phyloP scores from a whole-genome alignment of 805 yeast genomes.

The Pichia californica region DNA sequence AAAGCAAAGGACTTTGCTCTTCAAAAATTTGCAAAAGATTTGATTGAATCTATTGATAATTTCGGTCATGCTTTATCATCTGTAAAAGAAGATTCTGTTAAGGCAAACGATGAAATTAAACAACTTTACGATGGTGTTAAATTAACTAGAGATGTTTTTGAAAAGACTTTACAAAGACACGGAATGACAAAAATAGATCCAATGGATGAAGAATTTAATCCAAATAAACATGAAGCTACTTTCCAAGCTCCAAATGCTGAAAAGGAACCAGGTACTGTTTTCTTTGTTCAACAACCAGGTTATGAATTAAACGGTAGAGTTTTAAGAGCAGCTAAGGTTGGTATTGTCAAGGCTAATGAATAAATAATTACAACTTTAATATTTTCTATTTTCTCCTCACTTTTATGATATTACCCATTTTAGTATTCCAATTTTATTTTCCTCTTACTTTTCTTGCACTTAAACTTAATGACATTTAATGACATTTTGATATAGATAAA shows the following conservation, averaged over 20 bases:
- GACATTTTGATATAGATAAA: not conserved
- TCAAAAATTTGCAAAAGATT: conserved; percentile 86
- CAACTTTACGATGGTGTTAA: conserved; percentile 82
- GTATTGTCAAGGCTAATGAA: conserved; percentile 61
- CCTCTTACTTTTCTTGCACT: not conserved
- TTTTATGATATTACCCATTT: not conserved
- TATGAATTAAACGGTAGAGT: conserved; percentile 82
- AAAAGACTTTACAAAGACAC: conserved; percentile 72
- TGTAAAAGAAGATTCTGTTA: conserved; percentile 56
- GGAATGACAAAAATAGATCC: conserved; percentile 82
- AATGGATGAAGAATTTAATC: conserved; percentile 78
- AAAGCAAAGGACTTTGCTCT: conserved; percentile 87
- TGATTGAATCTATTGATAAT: conserved; percentile 84
- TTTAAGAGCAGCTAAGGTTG: conserved; percentile 92
- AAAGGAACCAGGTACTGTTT: conserved; percentile 87
- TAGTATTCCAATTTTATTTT: not conserved
- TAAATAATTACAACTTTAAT: conserved; percentile 11
- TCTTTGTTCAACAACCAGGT: conserved; percentile 89
- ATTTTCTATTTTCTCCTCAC: not conserved
- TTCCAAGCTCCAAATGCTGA: conserved; percentile 83
- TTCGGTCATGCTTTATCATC: conserved; percentile 79
- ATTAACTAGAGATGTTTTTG: conserved; percentile 83
- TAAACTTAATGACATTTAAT: not conserved
- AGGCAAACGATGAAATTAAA: conserved; percentile 55
- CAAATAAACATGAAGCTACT: conserved; percentile 88